Evolutionary conservation across 331 rosid genomes (phyloP), one percentile per base, ranked within the genome.

Genomic region (Pyrus hybrid): DNA sequence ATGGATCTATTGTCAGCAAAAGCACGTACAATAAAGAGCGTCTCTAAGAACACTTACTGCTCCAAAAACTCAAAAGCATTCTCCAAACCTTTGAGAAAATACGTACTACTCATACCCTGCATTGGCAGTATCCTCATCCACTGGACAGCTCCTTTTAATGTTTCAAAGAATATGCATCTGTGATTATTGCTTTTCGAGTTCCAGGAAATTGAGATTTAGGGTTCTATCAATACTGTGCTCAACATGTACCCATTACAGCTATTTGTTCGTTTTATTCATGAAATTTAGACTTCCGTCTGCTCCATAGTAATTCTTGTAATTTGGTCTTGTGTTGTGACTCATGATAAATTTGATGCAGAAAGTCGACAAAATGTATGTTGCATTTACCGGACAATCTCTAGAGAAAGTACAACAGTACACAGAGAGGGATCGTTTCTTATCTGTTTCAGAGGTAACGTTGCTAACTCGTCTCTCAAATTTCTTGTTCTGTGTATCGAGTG

Each of bases 371-470:
- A 94, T 94, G 97, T 94, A 86, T 30, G 78, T 88, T 80, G 88
- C 96, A 73, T 94, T 94, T 81, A 90, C 99, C 0, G 99, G 97
- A 71, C 99, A 92, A 72, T 57, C 99, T 54, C 3, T 92, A 18
- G 99, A 91, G 84, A 90, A 77, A 84, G 96, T 94, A 85, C 99
- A 92, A 75, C 91, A 87, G 65, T 92, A 87, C 83, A 94, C 97
- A 1, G 99, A 94, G 73, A 87, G 97, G 85, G 97, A 94, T 78
- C 93, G 92, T 2, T 94, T 88, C 81, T 76, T 94, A 77, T 92
- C 99, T 54, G 90, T 76, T 81, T 83, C 96, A 4, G 99, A 92
- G 93, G 99, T 94, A 72, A 75, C 58, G 8, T 33, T 71, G 26
- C 76, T 64, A 5, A 9, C n/a, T 76, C 68, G 4, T 30, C 21